Base-by-base conservation (phyloP, 345 rosid species). In the Erucastrum elatum region DNA sequence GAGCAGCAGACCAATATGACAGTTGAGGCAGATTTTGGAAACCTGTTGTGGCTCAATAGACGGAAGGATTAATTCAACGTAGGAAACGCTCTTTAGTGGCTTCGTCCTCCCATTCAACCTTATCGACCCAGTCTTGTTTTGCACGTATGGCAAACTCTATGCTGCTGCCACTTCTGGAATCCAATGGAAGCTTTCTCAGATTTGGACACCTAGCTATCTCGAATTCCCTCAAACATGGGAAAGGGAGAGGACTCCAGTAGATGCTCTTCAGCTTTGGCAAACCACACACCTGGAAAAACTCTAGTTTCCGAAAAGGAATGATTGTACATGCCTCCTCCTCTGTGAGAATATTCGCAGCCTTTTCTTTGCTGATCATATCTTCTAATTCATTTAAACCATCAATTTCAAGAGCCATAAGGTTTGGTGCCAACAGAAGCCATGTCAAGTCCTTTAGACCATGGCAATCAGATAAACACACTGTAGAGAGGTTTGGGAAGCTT, bases 111-210 rank as follows among this genome's bases (percentile, higher is more conserved):
- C 76, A 71, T 16, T 71, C 76, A 55, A 77, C 35, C 2, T 17
- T n/a, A n/a, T 16, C 9, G 5, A 0, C 8, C 72, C 72, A 77
- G 21, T 29, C 34, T 27, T 12, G 58, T 51, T 51, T 9, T n/a
- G n/a, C 9, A 16, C 0, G 15, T 12, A 56, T 56, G 10, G 0
- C 5, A 56, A 17, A 12, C 26, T 56, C 59, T 53, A 46, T 4
- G 16, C 29, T 21, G 30, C 11, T 10, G 11, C 4, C 13, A 56
- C 78, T 79, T 8, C 4, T 2, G 1, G 69, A 72, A 68, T 51
- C 77, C 58, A 73, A 16, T 31, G 77, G 64, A 33, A 79, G 74
- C 69, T 44, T 79, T 41, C 58, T 74, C 68, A 73, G 2, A 9
- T 21, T 21, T 4, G 62, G 13, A 56, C 30, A 21, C n/a, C 3